These are phyloP conservation scores for Diplodia seriata DNA, from an alignment of 2,329 filamentous ascomycete genomes.

Conservation along the genomic window DNA sequence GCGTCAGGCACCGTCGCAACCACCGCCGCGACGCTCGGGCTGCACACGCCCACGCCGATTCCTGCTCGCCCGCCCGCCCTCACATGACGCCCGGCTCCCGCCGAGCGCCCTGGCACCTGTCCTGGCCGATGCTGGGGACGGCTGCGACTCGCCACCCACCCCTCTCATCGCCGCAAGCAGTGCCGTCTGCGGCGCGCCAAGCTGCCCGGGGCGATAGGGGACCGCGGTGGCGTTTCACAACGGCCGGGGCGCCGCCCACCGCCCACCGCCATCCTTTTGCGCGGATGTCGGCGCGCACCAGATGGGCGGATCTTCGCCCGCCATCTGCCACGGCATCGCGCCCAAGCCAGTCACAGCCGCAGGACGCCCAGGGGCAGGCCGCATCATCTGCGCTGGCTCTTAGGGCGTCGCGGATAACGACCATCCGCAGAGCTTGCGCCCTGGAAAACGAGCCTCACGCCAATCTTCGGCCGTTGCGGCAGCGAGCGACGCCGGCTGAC, in stretches of 20 bases:
- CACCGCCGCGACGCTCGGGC: too few species aligned
- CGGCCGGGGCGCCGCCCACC: neutral
- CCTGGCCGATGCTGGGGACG: neutral
- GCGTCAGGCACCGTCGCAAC: neutral
- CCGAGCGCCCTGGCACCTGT: neutral
- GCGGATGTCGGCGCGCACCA: slow-evolving; percentile 8
- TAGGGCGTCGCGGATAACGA: slow-evolving; percentile 14
- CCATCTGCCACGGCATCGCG: neutral
- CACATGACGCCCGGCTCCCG: neutral
- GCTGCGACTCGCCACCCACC: slow-evolving; percentile 16
- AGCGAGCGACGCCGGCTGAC: neutral
- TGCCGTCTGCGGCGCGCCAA: neutral
- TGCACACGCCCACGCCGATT: slow-evolving; percentile 1
- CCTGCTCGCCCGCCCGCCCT: neutral
- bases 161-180: neutral
- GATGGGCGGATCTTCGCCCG: neutral
- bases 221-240: neutral
- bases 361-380: neutral
- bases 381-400: slow-evolving; percentile 2
- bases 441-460: slow-evolving; percentile 16
- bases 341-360: slow-evolving; percentile 1
- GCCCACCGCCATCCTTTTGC: neutral
- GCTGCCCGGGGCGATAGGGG: neutral
- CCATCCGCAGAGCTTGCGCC: neutral
- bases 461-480: slow-evolving; percentile 1